Evolutionary conservation across 1,284 basidiomycete genomes (phyloP).

Genomic region (Tilletia caries): DNA sequence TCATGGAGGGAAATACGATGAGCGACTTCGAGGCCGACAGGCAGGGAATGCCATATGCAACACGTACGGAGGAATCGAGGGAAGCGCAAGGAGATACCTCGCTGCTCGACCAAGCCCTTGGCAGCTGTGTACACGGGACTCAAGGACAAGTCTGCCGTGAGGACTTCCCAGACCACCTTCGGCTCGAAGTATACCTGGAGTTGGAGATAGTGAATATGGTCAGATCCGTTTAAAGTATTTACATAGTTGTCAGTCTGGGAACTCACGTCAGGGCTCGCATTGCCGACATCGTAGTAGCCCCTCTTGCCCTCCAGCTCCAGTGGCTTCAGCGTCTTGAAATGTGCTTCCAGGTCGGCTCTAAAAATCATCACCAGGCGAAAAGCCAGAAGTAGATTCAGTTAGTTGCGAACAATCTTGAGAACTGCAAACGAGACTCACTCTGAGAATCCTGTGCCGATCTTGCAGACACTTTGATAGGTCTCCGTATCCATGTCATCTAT

Average conservation of each 20-base stretch:
- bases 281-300: constrained; percentile 63
- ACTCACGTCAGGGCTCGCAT: constrained; percentile 45
- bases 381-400: too few species aligned
- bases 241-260: too few species aligned
- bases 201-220: not conserved
- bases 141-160: constrained; percentile 91
- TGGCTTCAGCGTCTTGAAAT: constrained; percentile 76
- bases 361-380: too few species aligned
- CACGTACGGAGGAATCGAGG: constrained; percentile 75
- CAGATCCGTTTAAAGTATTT: not conserved
- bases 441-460: constrained; percentile 96
- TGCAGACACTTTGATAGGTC: constrained; percentile 63
- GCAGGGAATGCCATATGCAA: too few species aligned
- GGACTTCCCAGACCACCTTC: constrained; percentile 86
- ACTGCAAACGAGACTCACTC: constrained; percentile 60
- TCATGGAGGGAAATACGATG: not conserved
- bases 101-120: constrained; percentile 63
- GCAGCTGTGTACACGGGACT: constrained; percentile 96
- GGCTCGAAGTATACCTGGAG: constrained; percentile 46
- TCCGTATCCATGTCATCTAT: constrained; percentile 44
- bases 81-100: constrained; percentile 84
- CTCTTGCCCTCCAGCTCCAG: constrained; percentile 66
- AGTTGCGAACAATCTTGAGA: not conserved
- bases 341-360: constrained; percentile 68
- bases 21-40: too few species aligned